Conservation (phyloP, 2,329 filamentous ascomycete species). For the Aurifilum marmelostoma region DNA sequence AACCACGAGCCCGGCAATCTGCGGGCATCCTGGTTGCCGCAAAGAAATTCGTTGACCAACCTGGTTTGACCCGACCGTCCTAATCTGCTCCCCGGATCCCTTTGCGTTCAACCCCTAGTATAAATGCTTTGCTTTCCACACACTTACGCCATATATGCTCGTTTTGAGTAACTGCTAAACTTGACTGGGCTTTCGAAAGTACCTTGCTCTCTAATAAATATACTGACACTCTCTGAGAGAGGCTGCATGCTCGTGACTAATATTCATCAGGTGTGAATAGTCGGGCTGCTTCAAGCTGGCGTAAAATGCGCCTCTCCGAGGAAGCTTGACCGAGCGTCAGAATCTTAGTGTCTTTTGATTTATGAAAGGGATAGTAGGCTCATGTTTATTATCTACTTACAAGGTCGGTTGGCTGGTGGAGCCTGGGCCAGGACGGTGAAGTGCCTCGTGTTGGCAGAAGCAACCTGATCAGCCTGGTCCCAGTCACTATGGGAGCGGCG, state of each 20-base stretch:
- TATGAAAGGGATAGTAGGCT: neutral
- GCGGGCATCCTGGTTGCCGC: neutral
- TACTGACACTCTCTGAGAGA: neutral
- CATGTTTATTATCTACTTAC: constrained; percentile 8
- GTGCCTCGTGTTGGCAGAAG: neutral
- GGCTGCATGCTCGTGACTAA: neutral
- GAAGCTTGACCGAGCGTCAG: neutral
- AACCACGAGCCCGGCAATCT: neutral
- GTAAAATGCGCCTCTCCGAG: constrained; percentile 11
- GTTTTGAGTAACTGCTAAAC: no score
- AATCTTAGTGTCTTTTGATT: neutral
- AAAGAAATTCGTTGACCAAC: neutral
- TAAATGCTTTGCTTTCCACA: neutral
- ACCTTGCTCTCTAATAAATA: no score
- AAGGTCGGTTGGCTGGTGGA: constrained; percentile 1
- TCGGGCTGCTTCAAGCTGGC: constrained; percentile 2
- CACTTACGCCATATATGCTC: neutral
- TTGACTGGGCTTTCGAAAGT: neutral
- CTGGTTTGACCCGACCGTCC: no score
- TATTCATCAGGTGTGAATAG: neutral
- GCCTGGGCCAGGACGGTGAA: constrained; percentile 12
- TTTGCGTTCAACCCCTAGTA: neutral
- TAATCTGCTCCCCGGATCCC: no score
- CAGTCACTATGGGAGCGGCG: neutral
- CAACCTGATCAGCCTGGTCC: neutral